Conservation (phyloP, 83 land plant genomes). For the Picea engelmannii region DNA sequence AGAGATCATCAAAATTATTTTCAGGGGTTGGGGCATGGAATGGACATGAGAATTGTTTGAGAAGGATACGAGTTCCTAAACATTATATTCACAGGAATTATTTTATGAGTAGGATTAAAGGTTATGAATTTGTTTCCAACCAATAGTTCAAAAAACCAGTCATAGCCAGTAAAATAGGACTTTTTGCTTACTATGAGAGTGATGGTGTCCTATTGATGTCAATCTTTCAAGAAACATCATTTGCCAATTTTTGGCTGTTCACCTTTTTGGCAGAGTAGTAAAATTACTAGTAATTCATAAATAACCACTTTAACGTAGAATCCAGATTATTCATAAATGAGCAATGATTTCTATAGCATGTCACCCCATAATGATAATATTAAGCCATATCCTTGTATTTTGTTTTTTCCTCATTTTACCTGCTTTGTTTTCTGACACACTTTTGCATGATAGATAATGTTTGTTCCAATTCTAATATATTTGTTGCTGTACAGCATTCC, state of each 20-base stretch:
- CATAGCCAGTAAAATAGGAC: not conserved
- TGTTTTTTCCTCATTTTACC: too few species aligned
- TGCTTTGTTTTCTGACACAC: not conserved
- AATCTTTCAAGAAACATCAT: not conserved
- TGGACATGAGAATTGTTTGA: not conserved
- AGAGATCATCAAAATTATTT: not conserved
- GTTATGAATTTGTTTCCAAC: not conserved
- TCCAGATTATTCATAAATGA: not conserved
- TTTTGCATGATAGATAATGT: not conserved
- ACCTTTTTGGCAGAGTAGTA: not conserved
- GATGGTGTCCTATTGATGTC: not conserved
- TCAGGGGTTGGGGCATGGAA: not conserved
- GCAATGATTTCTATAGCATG: not conserved
- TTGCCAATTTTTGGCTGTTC: not conserved
- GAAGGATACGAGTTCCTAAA: not conserved
- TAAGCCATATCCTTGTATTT: not conserved
- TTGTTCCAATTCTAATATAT: not conserved
- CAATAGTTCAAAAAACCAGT: not conserved
- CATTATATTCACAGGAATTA: not conserved
- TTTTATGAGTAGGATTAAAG: not conserved
- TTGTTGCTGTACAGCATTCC: slow-evolving; percentile 50
- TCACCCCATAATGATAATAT: not conserved
- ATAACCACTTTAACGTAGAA: not conserved
- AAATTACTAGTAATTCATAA: not conserved
- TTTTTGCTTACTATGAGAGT: not conserved